These are phyloP conservation scores for Chlorella sp. DNA, from an alignment of 139 green algal genomes.

Conservation along the genomic window DNA sequence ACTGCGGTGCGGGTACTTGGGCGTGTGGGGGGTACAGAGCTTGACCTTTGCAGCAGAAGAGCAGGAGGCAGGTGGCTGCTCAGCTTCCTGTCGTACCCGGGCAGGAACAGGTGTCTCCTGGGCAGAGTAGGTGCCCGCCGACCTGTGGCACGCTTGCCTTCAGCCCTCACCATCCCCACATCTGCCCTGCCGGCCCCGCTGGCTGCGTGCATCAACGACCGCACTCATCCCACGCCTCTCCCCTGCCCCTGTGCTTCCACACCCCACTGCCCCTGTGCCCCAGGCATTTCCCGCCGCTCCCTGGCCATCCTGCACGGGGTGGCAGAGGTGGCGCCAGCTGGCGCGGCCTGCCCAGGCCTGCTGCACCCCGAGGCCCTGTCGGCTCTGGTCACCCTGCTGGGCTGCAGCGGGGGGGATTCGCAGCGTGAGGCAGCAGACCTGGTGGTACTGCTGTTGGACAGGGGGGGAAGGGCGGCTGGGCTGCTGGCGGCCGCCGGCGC, in stretches of 20 bases:
- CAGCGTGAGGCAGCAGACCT: background rate
- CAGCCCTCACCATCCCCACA: background rate
- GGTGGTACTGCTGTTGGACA: background rate
- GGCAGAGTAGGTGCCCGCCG: background rate
- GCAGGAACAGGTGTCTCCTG: background rate
- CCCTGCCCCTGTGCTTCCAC: background rate
- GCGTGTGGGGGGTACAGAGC: background rate
- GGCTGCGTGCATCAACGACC: too few species aligned
- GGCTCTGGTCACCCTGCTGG: conserved; percentile 13
- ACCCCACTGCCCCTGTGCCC: background rate
- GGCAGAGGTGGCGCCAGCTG: background rate
- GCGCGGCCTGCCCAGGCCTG: background rate
- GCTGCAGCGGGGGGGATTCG: background rate
- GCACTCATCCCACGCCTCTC: too few species aligned
- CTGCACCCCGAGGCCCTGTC: background rate
- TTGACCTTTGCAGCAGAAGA: background rate
- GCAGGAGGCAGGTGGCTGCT: too few species aligned
- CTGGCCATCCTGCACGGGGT: conserved; percentile 26
- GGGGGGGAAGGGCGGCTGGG: background rate
- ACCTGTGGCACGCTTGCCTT: background rate
- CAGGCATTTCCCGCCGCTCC: conserved; percentile 3
- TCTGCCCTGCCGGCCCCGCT: too few species aligned
- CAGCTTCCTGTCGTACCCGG: background rate
- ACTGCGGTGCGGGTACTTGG: background rate
- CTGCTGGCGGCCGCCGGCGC: conserved; percentile 8